Percentiles rank a stretch among this genome's conserved stretches.
Evolutionary conservation across 345 rosid genomes (phyloP).

Genomic region (Lepidium sativum): DNA sequence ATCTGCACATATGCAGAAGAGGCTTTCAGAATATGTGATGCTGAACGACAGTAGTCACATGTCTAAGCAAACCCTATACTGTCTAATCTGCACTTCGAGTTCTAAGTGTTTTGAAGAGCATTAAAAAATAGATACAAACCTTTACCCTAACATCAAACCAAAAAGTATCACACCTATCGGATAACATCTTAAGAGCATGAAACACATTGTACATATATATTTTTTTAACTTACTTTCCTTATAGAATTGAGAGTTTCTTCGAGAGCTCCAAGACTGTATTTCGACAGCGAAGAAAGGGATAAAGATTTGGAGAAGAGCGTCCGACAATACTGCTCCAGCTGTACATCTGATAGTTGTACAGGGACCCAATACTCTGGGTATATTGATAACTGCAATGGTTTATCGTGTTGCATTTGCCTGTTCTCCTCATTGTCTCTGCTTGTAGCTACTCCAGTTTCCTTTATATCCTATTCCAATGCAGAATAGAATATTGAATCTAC

Average conservation of each 20-base stretch:
- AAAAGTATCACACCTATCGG: background rate
- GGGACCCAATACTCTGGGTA: slow-evolving; percentile 93
- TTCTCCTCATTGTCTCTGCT: slow-evolving; percentile 26
- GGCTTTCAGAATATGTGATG: background rate
- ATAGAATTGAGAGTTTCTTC: slow-evolving; percentile 46
- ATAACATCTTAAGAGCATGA: slow-evolving; percentile 6
- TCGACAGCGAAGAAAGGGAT: slow-evolving; percentile 52
- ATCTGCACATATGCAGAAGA: slow-evolving; percentile 7
- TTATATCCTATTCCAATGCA: slow-evolving; percentile 54
- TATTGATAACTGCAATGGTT: slow-evolving; percentile 32
- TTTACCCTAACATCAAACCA: background rate
- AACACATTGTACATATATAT: background rate
- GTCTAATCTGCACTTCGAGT: slow-evolving; percentile 11
- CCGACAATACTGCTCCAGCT: slow-evolving; percentile 89
- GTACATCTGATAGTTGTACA: slow-evolving; percentile 63
- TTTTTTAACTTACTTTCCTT: slow-evolving; percentile 51
- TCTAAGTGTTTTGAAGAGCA: background rate
- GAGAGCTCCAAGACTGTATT: slow-evolving; percentile 49
- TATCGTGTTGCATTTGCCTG: slow-evolving; percentile 14
- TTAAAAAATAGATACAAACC: slow-evolving; percentile 2
- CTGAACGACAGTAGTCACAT: slow-evolving; percentile 6
- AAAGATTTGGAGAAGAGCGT: slow-evolving; percentile 47
- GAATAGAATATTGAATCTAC: background rate
- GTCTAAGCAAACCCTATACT: slow-evolving; percentile 5
- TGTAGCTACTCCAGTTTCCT: slow-evolving; percentile 35